Evolutionary conservation across 495 filamentous ascomycete species (phyloP).

Genomic region (Hypoxylon lenormandii): DNA sequence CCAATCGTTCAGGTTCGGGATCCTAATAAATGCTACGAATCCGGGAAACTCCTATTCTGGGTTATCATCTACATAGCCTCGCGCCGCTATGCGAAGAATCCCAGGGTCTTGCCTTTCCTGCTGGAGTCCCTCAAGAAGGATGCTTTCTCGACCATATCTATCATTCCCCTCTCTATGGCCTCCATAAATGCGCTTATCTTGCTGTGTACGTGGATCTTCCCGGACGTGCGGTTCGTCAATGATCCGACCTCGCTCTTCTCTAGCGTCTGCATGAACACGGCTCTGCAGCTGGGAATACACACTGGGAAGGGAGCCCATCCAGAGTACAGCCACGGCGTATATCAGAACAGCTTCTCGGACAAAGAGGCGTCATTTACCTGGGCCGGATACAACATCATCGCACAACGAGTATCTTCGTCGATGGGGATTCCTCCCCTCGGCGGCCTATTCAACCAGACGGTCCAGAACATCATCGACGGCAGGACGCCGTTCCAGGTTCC

Average conservation of each 20-base stretch:
- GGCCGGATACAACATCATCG: slow-evolving; percentile 60
- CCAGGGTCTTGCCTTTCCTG: slow-evolving; percentile 56
- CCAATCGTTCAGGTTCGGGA: slow-evolving; percentile 56
- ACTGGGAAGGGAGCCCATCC: slow-evolving; percentile 57
- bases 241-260: slow-evolving; percentile 59
- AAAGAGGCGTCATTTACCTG: slow-evolving; percentile 61
- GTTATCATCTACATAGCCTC: slow-evolving; percentile 59
- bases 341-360: slow-evolving; percentile 53
- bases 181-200: slow-evolving; percentile 60
- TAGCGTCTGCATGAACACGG: slow-evolving; percentile 56
- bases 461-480: slow-evolving; percentile 57
- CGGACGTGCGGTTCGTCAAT: slow-evolving; percentile 57
- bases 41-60: slow-evolving; percentile 59
- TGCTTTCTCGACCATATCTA: slow-evolving; percentile 53
- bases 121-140: slow-evolving; percentile 55
- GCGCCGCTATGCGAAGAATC: slow-evolving; percentile 58
- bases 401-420: slow-evolving; percentile 56
- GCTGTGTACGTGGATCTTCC: slow-evolving; percentile 58
- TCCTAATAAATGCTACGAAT: slow-evolving; percentile 56
- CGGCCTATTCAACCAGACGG: slow-evolving; percentile 57
- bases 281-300: slow-evolving; percentile 57
- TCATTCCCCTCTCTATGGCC: slow-evolving; percentile 52
- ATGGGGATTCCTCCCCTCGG: slow-evolving; percentile 56
- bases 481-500: slow-evolving; percentile 53
- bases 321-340: slow-evolving; percentile 53